These are phyloP conservation scores for Pseudogymnoascus sp. DNA, from an alignment of 2,329 filamentous ascomycete genomes.

Conservation along the genomic window DNA sequence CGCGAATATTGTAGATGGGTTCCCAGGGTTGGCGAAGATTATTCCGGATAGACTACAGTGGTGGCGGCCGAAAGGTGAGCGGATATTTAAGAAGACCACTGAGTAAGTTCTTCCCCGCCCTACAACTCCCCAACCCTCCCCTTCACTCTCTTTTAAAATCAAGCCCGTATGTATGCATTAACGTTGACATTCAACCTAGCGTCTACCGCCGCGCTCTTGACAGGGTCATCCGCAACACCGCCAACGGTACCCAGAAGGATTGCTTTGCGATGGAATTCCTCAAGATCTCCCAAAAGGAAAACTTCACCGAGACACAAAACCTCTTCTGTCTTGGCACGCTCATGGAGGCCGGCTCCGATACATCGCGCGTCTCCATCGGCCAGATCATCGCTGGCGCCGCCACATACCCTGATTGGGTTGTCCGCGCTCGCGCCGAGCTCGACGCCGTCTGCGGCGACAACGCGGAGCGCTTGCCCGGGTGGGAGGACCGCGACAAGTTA, in stretches of 20 bases:
- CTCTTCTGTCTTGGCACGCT: slow-evolving; percentile 30
- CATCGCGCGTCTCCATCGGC: slow-evolving; percentile 32
- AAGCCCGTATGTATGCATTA: no score
- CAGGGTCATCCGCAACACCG: slow-evolving; percentile 20
- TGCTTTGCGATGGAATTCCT: slow-evolving; percentile 30
- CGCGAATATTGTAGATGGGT: slow-evolving; percentile 28
- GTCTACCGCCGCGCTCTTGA: slow-evolving; percentile 25
- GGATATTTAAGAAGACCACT: slow-evolving; percentile 19
- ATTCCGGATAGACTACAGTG: slow-evolving; percentile 27
- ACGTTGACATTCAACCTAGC: background rate
- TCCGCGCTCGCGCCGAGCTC: slow-evolving; percentile 35
- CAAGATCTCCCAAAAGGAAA: slow-evolving; percentile 20
- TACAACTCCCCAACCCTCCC: no score
- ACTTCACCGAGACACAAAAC: slow-evolving; percentile 21
- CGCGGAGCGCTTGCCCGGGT: slow-evolving; percentile 32
- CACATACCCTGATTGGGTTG: slow-evolving; percentile 18
- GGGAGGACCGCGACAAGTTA: slow-evolving; percentile 34
- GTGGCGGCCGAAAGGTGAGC: slow-evolving; percentile 26
- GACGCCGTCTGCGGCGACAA: slow-evolving; percentile 37
- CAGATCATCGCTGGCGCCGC: slow-evolving; percentile 28
- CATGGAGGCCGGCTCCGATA: slow-evolving; percentile 39
- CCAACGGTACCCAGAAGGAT: slow-evolving; percentile 22
- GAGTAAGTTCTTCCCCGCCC: slow-evolving; percentile 11
- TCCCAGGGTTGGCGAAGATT: slow-evolving; percentile 25
- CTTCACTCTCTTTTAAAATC: no score